Base-by-base conservation (phyloP, 352 stramenopile species). In the Phytophthora vignae region DNA sequence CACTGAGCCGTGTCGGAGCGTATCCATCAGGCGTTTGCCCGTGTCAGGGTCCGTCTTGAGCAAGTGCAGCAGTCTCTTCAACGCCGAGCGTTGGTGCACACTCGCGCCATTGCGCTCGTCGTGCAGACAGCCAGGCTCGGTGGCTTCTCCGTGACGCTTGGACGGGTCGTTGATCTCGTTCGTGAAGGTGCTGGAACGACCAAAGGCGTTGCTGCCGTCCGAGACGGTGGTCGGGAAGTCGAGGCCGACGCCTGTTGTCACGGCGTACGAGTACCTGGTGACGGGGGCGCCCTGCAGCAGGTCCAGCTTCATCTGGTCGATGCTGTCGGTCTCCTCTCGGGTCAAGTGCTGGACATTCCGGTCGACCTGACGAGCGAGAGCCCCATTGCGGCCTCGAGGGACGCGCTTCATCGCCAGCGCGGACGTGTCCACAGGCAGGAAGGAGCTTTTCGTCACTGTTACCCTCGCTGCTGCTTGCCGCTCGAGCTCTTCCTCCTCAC, bases 141-240 rank as follows among this genome's bases (percentile, higher is more conserved):
- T 94, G 22, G 87, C 85, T 59, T 94, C 87, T 2, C 79, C 87
- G 52, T 92, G 84, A 11, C 75, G 84, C 60, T 91, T 94, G 49
- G 78, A 78, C 12, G 82, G 55, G 33, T 94, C 87, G 0, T 60
- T 71, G 52, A 93, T 85, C 48, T 94, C 85, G 61, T 91, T 94
- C 4, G 87, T 89, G 71, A 94, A 94, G 2, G 84, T 76, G 40
- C 85, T 92, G 1, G 82, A 92, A 6, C 87, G 75, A 0, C 73
- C 84, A 59, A 94, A 93, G 1, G 83, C 74, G 46, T 94, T 94
- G 1, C 56, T 57, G 31, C 73, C 78, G 54, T 93, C 87, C 0
- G 84, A 90, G 14, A 66, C 68, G 1, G 85, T 85, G 3, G 78
- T 81, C 4, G 74, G 62, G 57, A 90, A 93, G 60, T 90, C 74